Conservation (phyloP, 164 flowering plant genomes). For the grape (Vitis vinifera) region ASM3070453v1 NC_081818.1:4001501-4002000, state of each 20-base stretch:
- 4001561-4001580: constrained; percentile 75
- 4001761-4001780: no score
- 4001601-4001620: constrained; percentile 79
- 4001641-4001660: constrained; percentile 68
- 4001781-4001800: no score
- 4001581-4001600: constrained; percentile 68
- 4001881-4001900: no score
- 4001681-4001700: constrained; percentile 38
- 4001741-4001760: no score
- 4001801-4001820: no score
- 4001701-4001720: background rate
- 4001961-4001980: background rate
- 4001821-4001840: no score
- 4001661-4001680: constrained; percentile 96
- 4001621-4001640: constrained; percentile 78
- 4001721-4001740: background rate
- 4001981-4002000: background rate
- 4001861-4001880: no score
- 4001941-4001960: background rate
- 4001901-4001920: background rate
- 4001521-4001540: constrained; percentile 89
- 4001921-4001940: background rate
- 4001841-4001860: background rate
- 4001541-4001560: constrained; percentile 88
- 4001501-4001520: constrained; percentile 20